Conservation (phyloP, 345 rosid species). For the Gossypium ekmanianum region DNA sequence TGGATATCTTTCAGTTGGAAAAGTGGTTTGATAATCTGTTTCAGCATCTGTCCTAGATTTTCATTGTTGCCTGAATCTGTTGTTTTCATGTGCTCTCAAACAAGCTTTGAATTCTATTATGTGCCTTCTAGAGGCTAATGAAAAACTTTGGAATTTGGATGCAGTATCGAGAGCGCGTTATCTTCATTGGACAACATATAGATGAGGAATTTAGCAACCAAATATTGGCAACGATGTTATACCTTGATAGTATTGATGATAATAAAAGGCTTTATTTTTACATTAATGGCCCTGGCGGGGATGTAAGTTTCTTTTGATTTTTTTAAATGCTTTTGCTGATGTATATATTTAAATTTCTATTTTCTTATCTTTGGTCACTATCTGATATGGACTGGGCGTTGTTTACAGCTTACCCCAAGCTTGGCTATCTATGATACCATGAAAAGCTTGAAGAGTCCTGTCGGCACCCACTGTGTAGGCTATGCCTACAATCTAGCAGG, state of each 20-base stretch:
- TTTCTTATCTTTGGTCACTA: background rate
- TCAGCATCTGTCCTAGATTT: background rate
- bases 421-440: slow-evolving; percentile 80
- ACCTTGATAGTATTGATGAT: slow-evolving; percentile 82
- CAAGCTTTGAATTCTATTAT: background rate
- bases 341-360: slow-evolving; percentile 3
- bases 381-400: slow-evolving; percentile 17
- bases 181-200: slow-evolving; percentile 72
- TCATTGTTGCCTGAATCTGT: background rate
- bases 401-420: slow-evolving; percentile 73
- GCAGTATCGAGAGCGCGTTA: slow-evolving; percentile 87
- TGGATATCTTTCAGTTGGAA: background rate
- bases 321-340: background rate
- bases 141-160: slow-evolving; percentile 30
- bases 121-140: slow-evolving; percentile 16
- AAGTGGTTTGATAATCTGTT: slow-evolving; percentile 2
- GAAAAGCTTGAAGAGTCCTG: slow-evolving; percentile 78
- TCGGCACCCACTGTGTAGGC: slow-evolving; percentile 74
- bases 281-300: slow-evolving; percentile 87
- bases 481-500: slow-evolving; percentile 82
- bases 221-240: slow-evolving; percentile 84
- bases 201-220: slow-evolving; percentile 89
- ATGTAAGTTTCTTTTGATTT: slow-evolving; percentile 43
- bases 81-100: background rate
- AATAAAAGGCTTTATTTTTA: slow-evolving; percentile 57